phyloP scores from a whole-genome alignment of 805 yeast species.

The Wickerhamiella kurtzmanii region DNA sequence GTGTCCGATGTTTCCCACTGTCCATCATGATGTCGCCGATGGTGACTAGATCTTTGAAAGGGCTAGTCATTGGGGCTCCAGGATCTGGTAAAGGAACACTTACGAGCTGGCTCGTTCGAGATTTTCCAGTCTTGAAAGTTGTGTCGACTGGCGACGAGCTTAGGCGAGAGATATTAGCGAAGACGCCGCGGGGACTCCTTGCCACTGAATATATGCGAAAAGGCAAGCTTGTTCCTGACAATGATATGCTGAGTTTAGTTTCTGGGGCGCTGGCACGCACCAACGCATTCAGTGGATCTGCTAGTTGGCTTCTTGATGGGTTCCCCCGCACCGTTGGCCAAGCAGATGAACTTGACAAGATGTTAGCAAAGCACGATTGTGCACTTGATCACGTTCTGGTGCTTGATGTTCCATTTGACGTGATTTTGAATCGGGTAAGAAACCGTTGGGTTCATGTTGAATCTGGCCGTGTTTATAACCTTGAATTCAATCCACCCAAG shows the following conservation, averaged over 20 bases:
- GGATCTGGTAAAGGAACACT: conserved; percentile 94
- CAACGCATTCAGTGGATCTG: conserved; percentile 31
- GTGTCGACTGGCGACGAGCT: conserved; percentile 78
- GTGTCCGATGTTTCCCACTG: too few relatives aligned
- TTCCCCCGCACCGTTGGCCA: conserved; percentile 75
- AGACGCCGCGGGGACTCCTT: conserved; percentile 32
- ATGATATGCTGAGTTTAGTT: conserved; percentile 47
- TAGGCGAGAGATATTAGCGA: conserved; percentile 46
- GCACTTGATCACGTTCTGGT: conserved; percentile 68
- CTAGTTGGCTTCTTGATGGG: conserved; percentile 77
- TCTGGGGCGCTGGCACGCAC: conserved; percentile 24
- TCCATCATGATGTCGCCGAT: neutral
- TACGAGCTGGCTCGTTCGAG: conserved; percentile 47
- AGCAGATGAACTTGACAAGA: conserved; percentile 44
- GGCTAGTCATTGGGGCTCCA: conserved; percentile 80
- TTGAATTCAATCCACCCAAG: conserved; percentile 82
- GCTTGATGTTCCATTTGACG: conserved; percentile 72
- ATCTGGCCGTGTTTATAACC: conserved; percentile 77
- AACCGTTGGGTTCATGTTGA: conserved; percentile 74
- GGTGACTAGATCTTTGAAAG: conserved; percentile 26
- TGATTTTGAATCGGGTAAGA: conserved; percentile 67
- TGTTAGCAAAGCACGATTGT: conserved; percentile 28
- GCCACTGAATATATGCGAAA: conserved; percentile 43
- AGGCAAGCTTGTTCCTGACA: conserved; percentile 68
- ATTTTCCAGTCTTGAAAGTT: conserved; percentile 40